A percentile compares a stretch with the other conserved stretches of the same genome.
These are phyloP conservation scores for Candida tammaniensis DNA, from an alignment of 805 yeast species.

Conservation along the genomic window DNA sequence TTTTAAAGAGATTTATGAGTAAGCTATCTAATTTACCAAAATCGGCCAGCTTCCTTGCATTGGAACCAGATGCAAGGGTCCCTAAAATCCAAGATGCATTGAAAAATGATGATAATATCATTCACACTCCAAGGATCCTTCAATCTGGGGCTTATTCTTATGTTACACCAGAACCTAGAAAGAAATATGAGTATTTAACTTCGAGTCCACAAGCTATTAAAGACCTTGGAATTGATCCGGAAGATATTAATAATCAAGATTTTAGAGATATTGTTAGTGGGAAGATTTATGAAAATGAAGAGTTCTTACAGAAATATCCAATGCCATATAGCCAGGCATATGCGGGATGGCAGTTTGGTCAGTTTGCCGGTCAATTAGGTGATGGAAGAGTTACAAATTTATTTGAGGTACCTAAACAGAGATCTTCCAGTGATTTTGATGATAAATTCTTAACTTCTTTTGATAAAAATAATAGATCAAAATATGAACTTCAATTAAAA, in stretches of 20 bases:
- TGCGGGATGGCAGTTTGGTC: slow-evolving; percentile 96
- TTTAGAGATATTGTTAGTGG: slow-evolving; percentile 65
- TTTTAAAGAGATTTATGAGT: slow-evolving; percentile 8
- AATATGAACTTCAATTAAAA: slow-evolving; percentile 75
- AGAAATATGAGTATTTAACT: slow-evolving; percentile 50
- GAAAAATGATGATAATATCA: slow-evolving; percentile 26
- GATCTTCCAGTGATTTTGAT: background rate
- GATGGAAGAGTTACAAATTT: slow-evolving; percentile 89
- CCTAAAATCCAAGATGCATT: slow-evolving; percentile 22
- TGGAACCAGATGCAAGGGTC: slow-evolving; percentile 28
- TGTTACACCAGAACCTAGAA: slow-evolving; percentile 63
- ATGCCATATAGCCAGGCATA: slow-evolving; percentile 89
- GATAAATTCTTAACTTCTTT: background rate
- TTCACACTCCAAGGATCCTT: slow-evolving; percentile 36
- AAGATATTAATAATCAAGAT: slow-evolving; percentile 38
- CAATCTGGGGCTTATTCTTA: slow-evolving; percentile 69
- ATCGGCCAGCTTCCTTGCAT: slow-evolving; percentile 24
- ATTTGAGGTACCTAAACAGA: slow-evolving; percentile 58
- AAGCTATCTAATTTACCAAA: slow-evolving; percentile 25
- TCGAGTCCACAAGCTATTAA: slow-evolving; percentile 58
- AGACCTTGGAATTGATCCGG: slow-evolving; percentile 54
- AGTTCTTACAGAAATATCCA: slow-evolving; percentile 30
- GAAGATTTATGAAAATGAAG: slow-evolving; percentile 32
- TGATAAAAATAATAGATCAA: slow-evolving; percentile 19
- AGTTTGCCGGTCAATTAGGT: slow-evolving; percentile 95